Percentiles rank a stretch among this genome's conserved stretches.
Conservation (phyloP, 257 asterid species). For the Gentiana dahurica region DNA sequence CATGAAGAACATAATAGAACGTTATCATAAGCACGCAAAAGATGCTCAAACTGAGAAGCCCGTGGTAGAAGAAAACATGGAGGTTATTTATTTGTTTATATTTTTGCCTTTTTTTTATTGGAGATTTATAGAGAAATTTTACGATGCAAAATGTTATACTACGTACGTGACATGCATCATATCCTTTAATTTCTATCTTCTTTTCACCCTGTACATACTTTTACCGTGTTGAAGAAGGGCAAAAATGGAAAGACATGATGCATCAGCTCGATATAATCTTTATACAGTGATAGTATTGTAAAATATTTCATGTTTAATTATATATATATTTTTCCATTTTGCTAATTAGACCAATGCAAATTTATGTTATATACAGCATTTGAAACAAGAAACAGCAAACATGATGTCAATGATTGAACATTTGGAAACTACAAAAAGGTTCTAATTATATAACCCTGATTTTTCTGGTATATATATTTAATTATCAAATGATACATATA, state of each 20-base stretch:
- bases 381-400: constrained; percentile 59
- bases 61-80: constrained; percentile 36
- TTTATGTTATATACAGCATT: constrained; percentile 22
- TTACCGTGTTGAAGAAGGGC: too few species aligned
- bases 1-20: constrained; percentile 61
- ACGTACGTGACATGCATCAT: too few species aligned
- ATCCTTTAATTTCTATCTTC: too few species aligned
- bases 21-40: constrained; percentile 50
- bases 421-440: constrained; percentile 78
- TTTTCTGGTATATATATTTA: neutral
- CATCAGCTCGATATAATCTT: too few species aligned
- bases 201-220: too few species aligned
- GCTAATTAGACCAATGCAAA: too few species aligned
- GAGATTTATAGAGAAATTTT: too few species aligned
- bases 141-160: too few species aligned
- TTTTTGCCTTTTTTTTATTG: neutral
- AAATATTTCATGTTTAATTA: too few species aligned
- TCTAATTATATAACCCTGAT: neutral
- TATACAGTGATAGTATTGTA: too few species aligned
- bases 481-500: neutral
- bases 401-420: constrained; percentile 72
- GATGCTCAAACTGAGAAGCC: constrained; percentile 46
- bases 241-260: too few species aligned
- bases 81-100: constrained; percentile 32
- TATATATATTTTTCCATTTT: too few species aligned